These are phyloP conservation scores for Aspergillus steynii DNA, from an alignment of 495 filamentous ascomycete genomes.

Conservation along the genomic window DNA sequence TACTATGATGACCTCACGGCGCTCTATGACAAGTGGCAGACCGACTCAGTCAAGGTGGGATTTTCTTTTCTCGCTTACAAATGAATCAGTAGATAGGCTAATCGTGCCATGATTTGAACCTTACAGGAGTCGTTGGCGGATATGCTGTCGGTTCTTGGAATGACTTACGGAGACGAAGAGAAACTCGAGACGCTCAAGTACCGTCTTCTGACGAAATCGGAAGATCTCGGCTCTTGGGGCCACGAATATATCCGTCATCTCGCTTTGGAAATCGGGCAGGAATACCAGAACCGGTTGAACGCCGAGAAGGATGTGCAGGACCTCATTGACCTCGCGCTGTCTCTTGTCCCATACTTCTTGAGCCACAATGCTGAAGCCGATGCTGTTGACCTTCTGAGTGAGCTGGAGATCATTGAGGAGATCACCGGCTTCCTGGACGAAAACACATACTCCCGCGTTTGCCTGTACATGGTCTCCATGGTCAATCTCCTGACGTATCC, in stretches of 20 bases:
- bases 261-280: conserved; percentile 92
- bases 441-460: conserved; percentile 89
- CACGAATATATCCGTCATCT: conserved; percentile 98
- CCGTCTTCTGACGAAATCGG: conserved; percentile 81
- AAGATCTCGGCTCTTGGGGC: conserved; percentile 95
- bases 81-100: neutral
- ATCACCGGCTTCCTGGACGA: conserved; percentile 90
- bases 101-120: conserved; percentile 14
- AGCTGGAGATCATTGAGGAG: conserved; percentile 93
- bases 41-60: conserved; percentile 75
- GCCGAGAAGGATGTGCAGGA: conserved; percentile 66
- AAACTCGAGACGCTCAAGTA: conserved; percentile 95
- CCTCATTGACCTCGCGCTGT: conserved; percentile 75
- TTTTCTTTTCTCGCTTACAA: neutral
- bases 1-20: conserved; percentile 86
- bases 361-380: conserved; percentile 98
- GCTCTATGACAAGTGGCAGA: conserved; percentile 84
- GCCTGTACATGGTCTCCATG: conserved; percentile 99
- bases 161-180: conserved; percentile 98
- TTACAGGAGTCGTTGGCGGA: conserved; percentile 79
- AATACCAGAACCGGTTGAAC: conserved; percentile 77
- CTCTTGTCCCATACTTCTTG: conserved; percentile 90
- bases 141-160: conserved; percentile 94
- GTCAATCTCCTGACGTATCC: conserved; percentile 96
- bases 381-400: conserved; percentile 93